Evolutionary conservation across 2,329 filamentous ascomycete species (phyloP).

Genomic region (Aspergillus sp.): DNA sequence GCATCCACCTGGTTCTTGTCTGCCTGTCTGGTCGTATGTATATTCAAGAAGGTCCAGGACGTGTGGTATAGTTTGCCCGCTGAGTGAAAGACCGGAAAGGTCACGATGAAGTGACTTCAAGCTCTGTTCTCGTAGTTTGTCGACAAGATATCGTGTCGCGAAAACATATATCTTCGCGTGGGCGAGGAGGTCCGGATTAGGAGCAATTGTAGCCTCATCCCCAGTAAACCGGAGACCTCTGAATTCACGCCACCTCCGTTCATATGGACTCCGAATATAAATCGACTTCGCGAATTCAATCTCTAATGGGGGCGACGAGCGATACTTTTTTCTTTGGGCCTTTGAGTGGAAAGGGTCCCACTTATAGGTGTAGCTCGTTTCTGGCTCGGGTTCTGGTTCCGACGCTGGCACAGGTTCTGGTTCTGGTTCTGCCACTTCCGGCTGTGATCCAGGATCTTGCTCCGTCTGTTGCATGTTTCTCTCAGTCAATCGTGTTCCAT

Average conservation of each 20-base stretch:
- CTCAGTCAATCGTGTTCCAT: not conserved
- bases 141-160: not conserved
- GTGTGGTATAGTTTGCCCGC: not conserved
- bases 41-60: not conserved
- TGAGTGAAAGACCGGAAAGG: not conserved
- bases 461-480: not conserved
- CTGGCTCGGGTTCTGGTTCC: not conserved
- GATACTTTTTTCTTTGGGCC: not conserved
- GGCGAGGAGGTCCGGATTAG: not conserved
- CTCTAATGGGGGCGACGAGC: not conserved
- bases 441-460: not conserved
- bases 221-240: not conserved
- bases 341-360: not conserved
- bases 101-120: not conserved
- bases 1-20: not conserved
- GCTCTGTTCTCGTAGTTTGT: not conserved
- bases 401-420: not conserved
- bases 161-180: not conserved
- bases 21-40: not conserved
- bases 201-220: not conserved
- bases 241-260: not conserved
- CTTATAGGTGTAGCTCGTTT: not conserved
- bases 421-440: not conserved
- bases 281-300: not conserved
- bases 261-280: not conserved